A percentile compares a stretch with the other conserved stretches of the same genome.
Conservation (phyloP, 2,329 filamentous ascomycete genomes). For the Cordyceps tenuipes region DNA sequence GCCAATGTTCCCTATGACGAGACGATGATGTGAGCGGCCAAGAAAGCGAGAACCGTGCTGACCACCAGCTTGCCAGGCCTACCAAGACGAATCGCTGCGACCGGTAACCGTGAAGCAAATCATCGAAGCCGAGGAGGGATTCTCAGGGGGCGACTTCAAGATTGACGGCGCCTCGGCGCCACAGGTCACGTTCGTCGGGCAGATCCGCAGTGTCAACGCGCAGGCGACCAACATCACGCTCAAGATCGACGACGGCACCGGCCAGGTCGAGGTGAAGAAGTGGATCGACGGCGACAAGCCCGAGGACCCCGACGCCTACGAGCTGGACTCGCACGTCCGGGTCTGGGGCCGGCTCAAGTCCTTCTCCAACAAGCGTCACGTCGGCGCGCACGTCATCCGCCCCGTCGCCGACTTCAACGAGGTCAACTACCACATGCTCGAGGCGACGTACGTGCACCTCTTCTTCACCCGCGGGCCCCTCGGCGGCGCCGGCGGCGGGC, state of each 20-base stretch:
- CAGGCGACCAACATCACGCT: conserved; percentile 89
- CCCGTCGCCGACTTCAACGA: conserved; percentile 82
- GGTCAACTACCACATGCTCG: conserved; percentile 83
- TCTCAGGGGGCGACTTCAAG: conserved; percentile 65
- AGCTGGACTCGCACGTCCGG: conserved; percentile 71
- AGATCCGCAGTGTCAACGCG: conserved; percentile 78
- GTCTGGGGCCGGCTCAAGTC: conserved; percentile 78
- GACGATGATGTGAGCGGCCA: neutral
- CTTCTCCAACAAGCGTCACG: conserved; percentile 75
- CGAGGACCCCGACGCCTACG: conserved; percentile 45
- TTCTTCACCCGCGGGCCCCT: conserved; percentile 65
- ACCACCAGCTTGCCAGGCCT: conserved; percentile 33
- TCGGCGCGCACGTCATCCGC: conserved; percentile 73
- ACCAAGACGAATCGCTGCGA: conserved; percentile 77
- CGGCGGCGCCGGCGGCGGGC: conserved; percentile 30
- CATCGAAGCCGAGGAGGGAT: conserved; percentile 69
- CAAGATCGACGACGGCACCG: conserved; percentile 91
- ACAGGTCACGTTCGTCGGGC: conserved; percentile 73
- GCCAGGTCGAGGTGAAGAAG: conserved; percentile 81
- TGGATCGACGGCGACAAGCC: conserved; percentile 63
- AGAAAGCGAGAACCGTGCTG: neutral
- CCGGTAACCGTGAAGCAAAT: conserved; percentile 96
- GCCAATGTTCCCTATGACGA: too few relatives aligned
- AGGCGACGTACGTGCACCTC: conserved; percentile 82
- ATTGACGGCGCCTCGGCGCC: conserved; percentile 71